Percentiles rank a stretch among this genome's conserved stretches.
These are phyloP conservation scores for Coniferiporia weirii DNA, from an alignment of 1,284 basidiomycete genomes.

Conservation along the genomic window DNA sequence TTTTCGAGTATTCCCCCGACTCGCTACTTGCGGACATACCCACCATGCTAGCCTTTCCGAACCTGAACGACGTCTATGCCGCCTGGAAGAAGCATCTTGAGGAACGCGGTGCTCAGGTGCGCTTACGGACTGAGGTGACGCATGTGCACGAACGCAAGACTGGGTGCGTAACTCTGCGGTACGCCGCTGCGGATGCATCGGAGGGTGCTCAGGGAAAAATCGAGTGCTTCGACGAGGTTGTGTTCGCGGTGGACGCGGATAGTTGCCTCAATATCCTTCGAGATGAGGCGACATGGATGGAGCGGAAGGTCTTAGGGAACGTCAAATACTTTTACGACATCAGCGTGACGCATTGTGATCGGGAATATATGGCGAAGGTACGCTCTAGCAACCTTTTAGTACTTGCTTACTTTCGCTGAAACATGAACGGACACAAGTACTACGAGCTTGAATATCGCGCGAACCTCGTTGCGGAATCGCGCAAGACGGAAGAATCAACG, in stretches of 20 bases:
- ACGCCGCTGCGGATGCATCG: constrained; percentile 21
- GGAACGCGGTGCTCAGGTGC: constrained; percentile 29
- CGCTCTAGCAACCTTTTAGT: not conserved
- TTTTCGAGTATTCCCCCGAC: constrained; percentile 34
- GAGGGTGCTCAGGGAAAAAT: constrained; percentile 28
- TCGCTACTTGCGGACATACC: constrained; percentile 37
- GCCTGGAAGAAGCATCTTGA: constrained; percentile 42
- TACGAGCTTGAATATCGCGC: constrained; percentile 42
- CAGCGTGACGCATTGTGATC: constrained; percentile 54
- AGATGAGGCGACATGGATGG: constrained; percentile 49
- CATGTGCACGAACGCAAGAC: constrained; percentile 19
- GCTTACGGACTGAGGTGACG: constrained; percentile 18
- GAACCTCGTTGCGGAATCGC: constrained; percentile 32
- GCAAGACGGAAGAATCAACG: constrained; percentile 32
- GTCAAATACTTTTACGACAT: constrained; percentile 55
- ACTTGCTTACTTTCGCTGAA: not conserved
- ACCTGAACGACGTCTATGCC: constrained; percentile 41
- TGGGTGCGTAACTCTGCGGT: constrained; percentile 18
- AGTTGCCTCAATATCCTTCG: constrained; percentile 52
- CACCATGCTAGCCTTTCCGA: constrained; percentile 35
- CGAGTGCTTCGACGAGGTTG: constrained; percentile 58
- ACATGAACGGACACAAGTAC: constrained; percentile 29
- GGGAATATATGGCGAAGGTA: constrained; percentile 51
- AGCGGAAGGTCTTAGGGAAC: constrained; percentile 53
- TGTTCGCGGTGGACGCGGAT: constrained; percentile 56